Evolutionary conservation across 345 rosid species (phyloP).

Genomic region (Camelina laxa): DNA sequence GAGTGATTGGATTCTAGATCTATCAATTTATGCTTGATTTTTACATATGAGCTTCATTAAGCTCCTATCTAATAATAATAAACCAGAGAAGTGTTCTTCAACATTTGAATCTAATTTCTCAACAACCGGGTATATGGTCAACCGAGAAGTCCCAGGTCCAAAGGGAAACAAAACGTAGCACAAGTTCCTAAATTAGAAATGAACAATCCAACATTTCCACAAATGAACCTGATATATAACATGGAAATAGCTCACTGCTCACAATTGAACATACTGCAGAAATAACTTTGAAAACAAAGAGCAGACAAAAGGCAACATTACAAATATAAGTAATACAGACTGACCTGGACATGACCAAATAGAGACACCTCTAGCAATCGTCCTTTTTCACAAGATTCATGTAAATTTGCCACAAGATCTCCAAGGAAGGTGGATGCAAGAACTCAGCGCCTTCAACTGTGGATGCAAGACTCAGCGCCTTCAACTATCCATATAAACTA

Average conservation of each 20-base stretch:
- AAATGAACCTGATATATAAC: not conserved
- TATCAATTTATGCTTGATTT: not conserved
- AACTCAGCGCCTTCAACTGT: slow-evolving; percentile 8
- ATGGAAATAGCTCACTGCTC: not conserved
- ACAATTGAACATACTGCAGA: slow-evolving; percentile 5
- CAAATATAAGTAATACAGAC: slow-evolving; percentile 8
- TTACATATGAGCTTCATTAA: not conserved
- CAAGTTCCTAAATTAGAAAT: not conserved
- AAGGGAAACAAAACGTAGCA: not conserved
- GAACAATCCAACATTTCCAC: not conserved
- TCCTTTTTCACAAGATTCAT: not conserved
- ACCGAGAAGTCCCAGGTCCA: not conserved
- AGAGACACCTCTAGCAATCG: not conserved
- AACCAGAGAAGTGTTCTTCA: not conserved
- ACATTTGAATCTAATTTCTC: slow-evolving; percentile 18
- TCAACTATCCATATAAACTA: slow-evolving; percentile 11
- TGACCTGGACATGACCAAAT: slow-evolving; percentile 30
- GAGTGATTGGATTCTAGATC: not conserved
- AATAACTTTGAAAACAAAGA: not conserved
- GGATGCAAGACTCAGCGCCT: not conserved
- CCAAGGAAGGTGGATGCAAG: not conserved
- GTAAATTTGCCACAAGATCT: slow-evolving; percentile 1
- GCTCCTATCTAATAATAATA: not conserved
- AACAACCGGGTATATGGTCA: not conserved
- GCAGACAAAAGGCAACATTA: slow-evolving; percentile 9